Percentiles rank a stretch among this genome's conserved stretches.
Evolutionary conservation across 164 flowering plant genomes (phyloP).

Genomic region (Cinnamomum micranthum): DNA sequence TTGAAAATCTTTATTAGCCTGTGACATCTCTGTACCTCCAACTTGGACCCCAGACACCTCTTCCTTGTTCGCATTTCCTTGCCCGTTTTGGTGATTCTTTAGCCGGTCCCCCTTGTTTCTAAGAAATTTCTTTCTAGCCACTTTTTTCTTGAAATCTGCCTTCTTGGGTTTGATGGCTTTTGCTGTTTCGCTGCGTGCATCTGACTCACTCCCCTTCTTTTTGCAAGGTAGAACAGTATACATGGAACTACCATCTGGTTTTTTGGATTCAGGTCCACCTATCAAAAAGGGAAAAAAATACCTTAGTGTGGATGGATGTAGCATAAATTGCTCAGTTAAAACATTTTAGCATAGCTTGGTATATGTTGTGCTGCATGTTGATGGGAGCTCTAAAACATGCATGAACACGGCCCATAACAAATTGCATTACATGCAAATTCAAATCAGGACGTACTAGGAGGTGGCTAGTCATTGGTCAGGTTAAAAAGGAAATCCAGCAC

Average conservation of each 20-base stretch:
- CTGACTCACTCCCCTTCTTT: slow-evolving; percentile 43
- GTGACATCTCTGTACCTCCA: slow-evolving; percentile 4
- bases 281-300: neutral
- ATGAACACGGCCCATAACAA: too few species aligned
- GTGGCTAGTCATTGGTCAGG: too few species aligned
- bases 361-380: neutral
- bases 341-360: neutral
- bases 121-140: slow-evolving; percentile 23
- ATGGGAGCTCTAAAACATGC: too few species aligned
- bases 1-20: slow-evolving; percentile 8
- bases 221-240: slow-evolving; percentile 68
- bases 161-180: slow-evolving; percentile 56
- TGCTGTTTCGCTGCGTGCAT: slow-evolving; percentile 20
- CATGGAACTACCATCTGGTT: slow-evolving; percentile 22
- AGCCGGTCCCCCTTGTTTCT: slow-evolving; percentile 13
- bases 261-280: slow-evolving; percentile 17
- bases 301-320: neutral
- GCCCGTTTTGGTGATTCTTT: slow-evolving; percentile 8
- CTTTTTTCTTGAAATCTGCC: slow-evolving; percentile 38
- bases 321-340: neutral
- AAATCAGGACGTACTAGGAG: too few species aligned
- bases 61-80: slow-evolving; percentile 8
- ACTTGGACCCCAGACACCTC: slow-evolving; percentile 3
- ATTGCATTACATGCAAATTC: too few species aligned
- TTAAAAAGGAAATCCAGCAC: too few species aligned